A percentile compares a stretch with the other conserved stretches of the same genome.
Evolutionary conservation across 2,329 filamentous ascomycete genomes (phyloP).

Genomic region (Cercospora sojina): DNA sequence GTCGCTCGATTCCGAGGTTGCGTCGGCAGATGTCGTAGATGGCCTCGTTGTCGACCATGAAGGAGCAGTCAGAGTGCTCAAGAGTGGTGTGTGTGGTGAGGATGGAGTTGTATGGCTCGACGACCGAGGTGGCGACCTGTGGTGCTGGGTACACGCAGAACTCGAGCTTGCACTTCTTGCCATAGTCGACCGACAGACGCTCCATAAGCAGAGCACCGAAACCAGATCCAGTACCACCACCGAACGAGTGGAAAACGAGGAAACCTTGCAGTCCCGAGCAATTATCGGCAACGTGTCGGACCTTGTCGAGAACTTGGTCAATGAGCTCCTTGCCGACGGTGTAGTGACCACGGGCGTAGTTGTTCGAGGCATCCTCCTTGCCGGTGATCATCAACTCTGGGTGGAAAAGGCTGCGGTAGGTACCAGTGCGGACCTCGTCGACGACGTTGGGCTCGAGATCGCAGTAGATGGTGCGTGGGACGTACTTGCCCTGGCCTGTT

Average conservation of each 20-base stretch:
- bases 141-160: conserved; percentile 99
- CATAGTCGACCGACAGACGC: conserved; percentile 96
- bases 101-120: conserved; percentile 99
- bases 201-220: conserved; percentile 99
- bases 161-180: conserved; percentile 99
- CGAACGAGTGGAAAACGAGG: conserved; percentile 99
- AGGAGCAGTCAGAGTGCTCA: conserved; percentile 99
- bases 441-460: conserved; percentile 99
- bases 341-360: conserved; percentile 99
- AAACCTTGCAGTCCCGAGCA: conserved; percentile 98
- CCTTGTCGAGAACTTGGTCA: conserved; percentile 95
- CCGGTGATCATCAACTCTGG: conserved; percentile 99
- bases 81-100: conserved; percentile 98
- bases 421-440: conserved; percentile 96
- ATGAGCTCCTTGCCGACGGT: conserved; percentile 99
- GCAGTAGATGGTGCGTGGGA: conserved; percentile 97
- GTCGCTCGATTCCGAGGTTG: conserved; percentile 94
- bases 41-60: conserved; percentile 99
- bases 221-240: conserved; percentile 96
- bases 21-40: conserved; percentile 99
- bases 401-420: conserved; percentile 96
- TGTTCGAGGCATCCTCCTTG: conserved; percentile 99
- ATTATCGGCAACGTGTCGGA: conserved; percentile 95
- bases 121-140: conserved; percentile 93
- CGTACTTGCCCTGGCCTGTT: conserved; percentile 94